Percentiles rank a stretch among this genome's conserved stretches.
phyloP scores from a whole-genome alignment of 805 yeast genomes.

The Hanseniaspora hatyaiensis region DNA sequence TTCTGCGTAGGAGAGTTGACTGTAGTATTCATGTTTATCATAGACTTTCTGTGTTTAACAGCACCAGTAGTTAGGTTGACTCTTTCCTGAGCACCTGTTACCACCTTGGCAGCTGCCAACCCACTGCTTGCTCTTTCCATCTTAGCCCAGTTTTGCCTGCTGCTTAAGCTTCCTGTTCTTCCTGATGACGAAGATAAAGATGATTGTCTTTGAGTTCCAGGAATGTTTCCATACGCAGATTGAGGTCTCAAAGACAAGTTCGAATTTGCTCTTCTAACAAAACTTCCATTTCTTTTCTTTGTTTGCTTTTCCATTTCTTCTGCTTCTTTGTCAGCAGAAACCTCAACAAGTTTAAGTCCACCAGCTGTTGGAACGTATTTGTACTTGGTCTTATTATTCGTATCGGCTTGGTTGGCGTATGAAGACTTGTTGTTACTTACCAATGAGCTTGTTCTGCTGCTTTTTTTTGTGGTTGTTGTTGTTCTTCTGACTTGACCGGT shows the following conservation, averaged over 20 bases:
- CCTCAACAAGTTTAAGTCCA: slow-evolving; percentile 60
- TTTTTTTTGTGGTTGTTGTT: slow-evolving; percentile 18
- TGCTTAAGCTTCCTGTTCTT: background rate
- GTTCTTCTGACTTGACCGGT: slow-evolving; percentile 7
- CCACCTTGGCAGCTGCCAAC: slow-evolving; percentile 10
- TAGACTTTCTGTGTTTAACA: slow-evolving; percentile 5
- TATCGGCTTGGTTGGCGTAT: too few relatives aligned
- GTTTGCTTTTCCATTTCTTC: background rate
- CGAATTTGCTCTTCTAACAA: slow-evolving; percentile 19
- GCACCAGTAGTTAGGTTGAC: background rate
- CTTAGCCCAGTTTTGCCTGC: slow-evolving; percentile 1
- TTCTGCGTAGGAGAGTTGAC: background rate
- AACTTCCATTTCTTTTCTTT: slow-evolving; percentile 13
- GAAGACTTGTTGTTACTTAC: too few relatives aligned
- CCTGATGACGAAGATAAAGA: background rate
- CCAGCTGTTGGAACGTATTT: slow-evolving; percentile 64
- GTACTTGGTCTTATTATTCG: slow-evolving; percentile 40
- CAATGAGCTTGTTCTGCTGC: slow-evolving; percentile 18
- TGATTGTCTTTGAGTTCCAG: background rate
- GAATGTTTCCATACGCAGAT: background rate
- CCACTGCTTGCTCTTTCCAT: slow-evolving; percentile 14
- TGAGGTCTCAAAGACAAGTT: background rate
- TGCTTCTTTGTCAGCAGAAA: slow-evolving; percentile 41
- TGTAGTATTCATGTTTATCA: slow-evolving; percentile 6
- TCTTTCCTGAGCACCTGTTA: background rate